A percentile compares a stretch with the other conserved stretches of the same genome.
These are phyloP conservation scores for Tetrapisispora taiwanensis DNA, from an alignment of 805 yeast species.

Conservation along the genomic window DNA sequence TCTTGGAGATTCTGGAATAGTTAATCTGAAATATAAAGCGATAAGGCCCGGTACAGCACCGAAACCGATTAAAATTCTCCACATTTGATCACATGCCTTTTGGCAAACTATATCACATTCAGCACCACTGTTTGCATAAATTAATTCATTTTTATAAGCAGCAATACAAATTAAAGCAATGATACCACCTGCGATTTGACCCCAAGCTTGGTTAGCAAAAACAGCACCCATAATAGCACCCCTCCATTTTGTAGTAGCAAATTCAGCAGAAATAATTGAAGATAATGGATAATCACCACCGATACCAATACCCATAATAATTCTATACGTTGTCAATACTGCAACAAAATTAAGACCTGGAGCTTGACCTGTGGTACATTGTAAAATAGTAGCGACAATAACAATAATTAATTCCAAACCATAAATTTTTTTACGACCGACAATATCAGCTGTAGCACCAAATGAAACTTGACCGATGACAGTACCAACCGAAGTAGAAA, in stretches of 20 bases:
- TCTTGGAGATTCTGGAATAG: conserved; percentile 93
- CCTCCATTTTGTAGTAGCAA: conserved; percentile 92
- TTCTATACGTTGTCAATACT: conserved; percentile 66
- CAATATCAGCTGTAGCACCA: conserved; percentile 69
- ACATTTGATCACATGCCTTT: conserved; percentile 82
- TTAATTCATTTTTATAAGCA: conserved; percentile 59
- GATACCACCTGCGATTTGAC: conserved; percentile 81
- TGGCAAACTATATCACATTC: conserved; percentile 60
- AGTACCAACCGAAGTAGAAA: conserved; percentile 88
- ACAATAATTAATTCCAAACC: conserved; percentile 80
- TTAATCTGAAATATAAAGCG: conserved; percentile 84
- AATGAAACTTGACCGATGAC: conserved; percentile 84
- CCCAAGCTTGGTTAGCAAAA: conserved; percentile 95
- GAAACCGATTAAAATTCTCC: conserved; percentile 85
- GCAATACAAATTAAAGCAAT: conserved; percentile 69
- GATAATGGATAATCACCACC: conserved; percentile 96
- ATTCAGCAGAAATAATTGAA: conserved; percentile 87
- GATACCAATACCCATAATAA: conserved; percentile 89
- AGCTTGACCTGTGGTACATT: conserved; percentile 63
- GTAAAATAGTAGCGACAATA: conserved; percentile 69
- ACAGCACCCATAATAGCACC: conserved; percentile 97
- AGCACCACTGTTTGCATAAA: conserved; percentile 41
- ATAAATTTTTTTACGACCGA: conserved; percentile 81
- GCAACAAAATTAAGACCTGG: conserved; percentile 68
- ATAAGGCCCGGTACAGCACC: conserved; percentile 83